Evolutionary conservation across 768 basidiomycete genomes (phyloP).

Genomic region (Collybia nuda): DNA sequence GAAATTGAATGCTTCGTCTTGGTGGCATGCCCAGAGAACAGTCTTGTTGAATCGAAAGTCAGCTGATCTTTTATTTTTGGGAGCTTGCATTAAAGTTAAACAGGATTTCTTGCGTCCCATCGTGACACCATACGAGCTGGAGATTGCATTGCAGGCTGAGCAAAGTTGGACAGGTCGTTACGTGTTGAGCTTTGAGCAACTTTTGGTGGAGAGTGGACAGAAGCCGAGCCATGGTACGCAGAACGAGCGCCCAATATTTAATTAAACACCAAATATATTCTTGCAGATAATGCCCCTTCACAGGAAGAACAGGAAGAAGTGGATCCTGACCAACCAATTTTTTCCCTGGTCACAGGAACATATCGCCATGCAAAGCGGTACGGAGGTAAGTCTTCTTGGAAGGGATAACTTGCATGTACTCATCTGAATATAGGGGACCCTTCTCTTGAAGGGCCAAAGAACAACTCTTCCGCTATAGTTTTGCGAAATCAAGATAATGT

Average conservation of each 20-base stretch:
- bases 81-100: neutral
- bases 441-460: neutral
- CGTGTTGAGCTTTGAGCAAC: conserved; percentile 70
- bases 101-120: conserved; percentile 92
- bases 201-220: conserved; percentile 39
- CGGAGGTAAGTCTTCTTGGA: conserved; percentile 29
- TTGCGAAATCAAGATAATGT: conserved; percentile 64
- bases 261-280: no score
- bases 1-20: conserved; percentile 96
- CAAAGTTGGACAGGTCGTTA: conserved; percentile 77
- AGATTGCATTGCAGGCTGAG: conserved; percentile 71
- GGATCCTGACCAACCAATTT: conserved; percentile 74
- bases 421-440: neutral
- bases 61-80: conserved; percentile 1
- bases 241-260: no score
- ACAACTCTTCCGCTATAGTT: conserved; percentile 27
- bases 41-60: conserved; percentile 73
- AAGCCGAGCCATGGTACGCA: no score
- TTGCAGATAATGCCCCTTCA: no score
- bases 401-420: neutral
- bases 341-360: conserved; percentile 84
- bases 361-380: conserved; percentile 80
- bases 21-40: conserved; percentile 94
- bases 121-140: conserved; percentile 90
- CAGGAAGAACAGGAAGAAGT: conserved; percentile 34